Base-by-base conservation (phyloP, 768 basidiomycete genomes). In the Suillus discolor region DNA sequence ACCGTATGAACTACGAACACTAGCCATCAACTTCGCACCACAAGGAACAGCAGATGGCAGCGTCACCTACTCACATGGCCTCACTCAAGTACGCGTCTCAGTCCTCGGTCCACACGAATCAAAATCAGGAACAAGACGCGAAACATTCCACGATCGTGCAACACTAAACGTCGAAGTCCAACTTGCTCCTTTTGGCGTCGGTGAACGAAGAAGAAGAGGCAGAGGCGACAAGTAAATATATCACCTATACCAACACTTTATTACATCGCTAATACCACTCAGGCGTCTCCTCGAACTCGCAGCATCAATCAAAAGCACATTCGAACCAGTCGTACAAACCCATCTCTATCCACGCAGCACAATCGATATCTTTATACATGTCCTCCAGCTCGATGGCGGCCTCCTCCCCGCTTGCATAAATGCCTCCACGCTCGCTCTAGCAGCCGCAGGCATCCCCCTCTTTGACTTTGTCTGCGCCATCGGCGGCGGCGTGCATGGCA, bases 61-160 rank as follows among this genome's bases (percentile, higher is more conserved):
- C 28, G 92, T 94, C 1, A 82, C 83, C 13, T 85, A 97, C 69
- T 85, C 88, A 4, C 96, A 98, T 75, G 97, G 97, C 2, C 84
- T 99, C 39, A 98, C 97, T 0, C 88, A 92, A 65, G 94, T 97
- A 9, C 81, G 89, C 18, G 92, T 92, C 23, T 89, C 92, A 61
- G 94, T 99, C 1, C 93, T 93, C 76, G 97, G 97, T 0, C 97
- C 97, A 1, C 81, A 94, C 69, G 97, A 99, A 78, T 90, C 93
- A 2, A 91, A 88, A 74, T 82, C 88, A 77, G 59, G 59, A 3
- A 60, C 20, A 25, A 85, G 94, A 59, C 90, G 90, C 0, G 87
- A 92, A 61, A 90, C 91, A 4, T 81, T 91, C 39, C 93, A 96
- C 71, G 94, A 99, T 78, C 88, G 92, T 44, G 97, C 94, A 25